Conservation (phyloP, 169 alveolate species). For the Cryptosporidium parvum region DNA sequence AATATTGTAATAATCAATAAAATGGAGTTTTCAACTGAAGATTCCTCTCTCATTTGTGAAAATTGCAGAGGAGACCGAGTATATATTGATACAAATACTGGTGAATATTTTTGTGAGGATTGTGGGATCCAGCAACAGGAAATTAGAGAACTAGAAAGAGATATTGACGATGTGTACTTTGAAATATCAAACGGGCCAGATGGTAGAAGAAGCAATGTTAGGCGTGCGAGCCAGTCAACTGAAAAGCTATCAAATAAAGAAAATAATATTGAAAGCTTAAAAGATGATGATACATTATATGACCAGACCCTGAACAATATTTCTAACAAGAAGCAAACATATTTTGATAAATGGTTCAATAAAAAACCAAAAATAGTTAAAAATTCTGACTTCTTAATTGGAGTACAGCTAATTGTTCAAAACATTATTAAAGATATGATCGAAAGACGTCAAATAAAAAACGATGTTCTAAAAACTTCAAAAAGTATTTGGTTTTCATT, state of each 20-base stretch:
- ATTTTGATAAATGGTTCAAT: conserved; percentile 47
- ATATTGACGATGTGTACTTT: conserved; percentile 67
- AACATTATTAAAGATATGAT: conserved; percentile 56
- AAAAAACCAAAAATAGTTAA: conserved; percentile 49
- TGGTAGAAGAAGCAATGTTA: conserved; percentile 47
- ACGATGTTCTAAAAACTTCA: conserved; percentile 1
- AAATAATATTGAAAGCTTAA: neutral
- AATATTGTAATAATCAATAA: neutral
- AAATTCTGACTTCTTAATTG: conserved; percentile 60
- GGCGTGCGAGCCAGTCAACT: conserved; percentile 73
- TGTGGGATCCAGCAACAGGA: conserved; percentile 76
- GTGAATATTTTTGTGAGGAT: conserved; percentile 73
- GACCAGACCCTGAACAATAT: neutral
- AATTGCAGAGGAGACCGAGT: conserved; percentile 61
- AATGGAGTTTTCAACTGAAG: conserved; percentile 15
- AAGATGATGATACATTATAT: neutral
- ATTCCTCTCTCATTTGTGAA: conserved; percentile 41
- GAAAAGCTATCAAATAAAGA: conserved; percentile 4
- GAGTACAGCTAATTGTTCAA: conserved; percentile 58
- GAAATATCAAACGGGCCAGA: conserved; percentile 38
- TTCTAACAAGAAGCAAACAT: neutral
- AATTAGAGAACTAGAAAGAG: conserved; percentile 61
- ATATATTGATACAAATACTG: conserved; percentile 54
- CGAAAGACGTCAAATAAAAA: conserved; percentile 39
- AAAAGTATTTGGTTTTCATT: conserved; percentile 41